Evolutionary conservation across 164 flowering plant species (phyloP).

Genomic region (Echeveria elegans): DNA sequence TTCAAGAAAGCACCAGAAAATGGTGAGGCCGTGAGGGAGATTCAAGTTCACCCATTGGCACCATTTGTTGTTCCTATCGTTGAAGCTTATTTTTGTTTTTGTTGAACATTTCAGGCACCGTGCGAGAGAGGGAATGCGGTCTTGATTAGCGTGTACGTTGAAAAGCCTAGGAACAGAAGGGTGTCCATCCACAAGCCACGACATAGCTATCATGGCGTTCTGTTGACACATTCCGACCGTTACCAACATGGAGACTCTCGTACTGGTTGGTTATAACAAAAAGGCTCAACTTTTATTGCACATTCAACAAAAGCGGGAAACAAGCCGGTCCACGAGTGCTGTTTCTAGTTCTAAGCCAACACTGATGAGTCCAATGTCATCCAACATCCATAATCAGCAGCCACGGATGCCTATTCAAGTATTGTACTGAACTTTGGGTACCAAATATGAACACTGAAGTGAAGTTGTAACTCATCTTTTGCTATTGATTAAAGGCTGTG

Average conservation of each 20-base stretch:
- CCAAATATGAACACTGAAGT: not conserved
- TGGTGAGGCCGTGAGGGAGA: no score
- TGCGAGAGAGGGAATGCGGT: constrained; percentile 25
- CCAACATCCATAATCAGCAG: constrained; percentile 11
- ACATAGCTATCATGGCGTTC: constrained; percentile 14
- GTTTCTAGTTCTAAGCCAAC: constrained; percentile 12
- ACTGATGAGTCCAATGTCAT: constrained; percentile 8
- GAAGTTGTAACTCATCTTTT: not conserved
- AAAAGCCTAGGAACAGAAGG: constrained; percentile 24
- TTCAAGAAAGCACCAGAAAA: no score
- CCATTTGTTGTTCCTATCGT: not conserved
- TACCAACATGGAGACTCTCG: not conserved
- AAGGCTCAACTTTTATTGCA: constrained; percentile 50
- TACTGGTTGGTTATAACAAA: constrained; percentile 34
- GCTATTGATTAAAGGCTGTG: constrained; percentile 11
- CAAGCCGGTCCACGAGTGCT: constrained; percentile 19
- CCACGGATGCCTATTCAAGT: constrained; percentile 5
- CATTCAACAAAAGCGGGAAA: constrained; percentile 29
- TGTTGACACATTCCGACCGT: constrained; percentile 11
- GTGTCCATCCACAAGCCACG: constrained; percentile 11
- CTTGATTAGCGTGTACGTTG: constrained; percentile 33
- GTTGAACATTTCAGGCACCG: constrained; percentile 21
- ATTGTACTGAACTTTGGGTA: not conserved
- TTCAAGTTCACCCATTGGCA: not conserved
- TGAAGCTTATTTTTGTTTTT: not conserved